phyloP scores from a whole-genome alignment of 2,329 filamentous ascomycete genomes.

The Penicillium sp. region DNA sequence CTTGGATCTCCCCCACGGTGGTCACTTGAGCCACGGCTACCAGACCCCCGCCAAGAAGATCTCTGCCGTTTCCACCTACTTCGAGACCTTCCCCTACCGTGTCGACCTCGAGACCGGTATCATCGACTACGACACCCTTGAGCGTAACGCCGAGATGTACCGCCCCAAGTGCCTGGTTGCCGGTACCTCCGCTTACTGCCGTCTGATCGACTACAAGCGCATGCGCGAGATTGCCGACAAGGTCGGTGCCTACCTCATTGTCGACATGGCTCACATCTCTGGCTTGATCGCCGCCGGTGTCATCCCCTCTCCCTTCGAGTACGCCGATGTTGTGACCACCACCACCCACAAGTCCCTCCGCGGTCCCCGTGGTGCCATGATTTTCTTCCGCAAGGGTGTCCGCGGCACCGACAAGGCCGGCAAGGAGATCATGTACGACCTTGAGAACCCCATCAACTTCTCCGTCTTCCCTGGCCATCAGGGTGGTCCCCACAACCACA shows the following conservation, averaged over 20 bases:
- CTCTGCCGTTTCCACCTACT: slow-evolving; percentile 98
- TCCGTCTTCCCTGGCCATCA: slow-evolving; percentile 98
- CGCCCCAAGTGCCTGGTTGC: slow-evolving; percentile 94
- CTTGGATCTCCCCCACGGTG: slow-evolving; percentile 91
- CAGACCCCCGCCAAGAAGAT: slow-evolving; percentile 93
- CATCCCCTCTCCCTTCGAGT: slow-evolving; percentile 81
- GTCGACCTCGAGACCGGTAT: slow-evolving; percentile 84
- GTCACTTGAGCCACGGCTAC: slow-evolving; percentile 94
- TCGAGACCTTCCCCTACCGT: slow-evolving; percentile 94
- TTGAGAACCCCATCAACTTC: slow-evolving; percentile 89
- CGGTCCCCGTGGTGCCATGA: slow-evolving; percentile 92
- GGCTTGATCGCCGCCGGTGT: slow-evolving; percentile 90
- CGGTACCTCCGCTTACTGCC: slow-evolving; percentile 92
- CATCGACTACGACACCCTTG: slow-evolving; percentile 91
- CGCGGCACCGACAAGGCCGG: slow-evolving; percentile 82
- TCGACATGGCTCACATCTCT: slow-evolving; percentile 97
- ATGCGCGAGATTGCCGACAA: slow-evolving; percentile 91
- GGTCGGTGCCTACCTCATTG: slow-evolving; percentile 84
- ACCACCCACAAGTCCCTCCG: slow-evolving; percentile 97
- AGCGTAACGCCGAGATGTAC: slow-evolving; percentile 82
- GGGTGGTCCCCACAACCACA: slow-evolving; percentile 97
- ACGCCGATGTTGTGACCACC: slow-evolving; percentile 92
- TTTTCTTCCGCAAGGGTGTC: slow-evolving; percentile 95
- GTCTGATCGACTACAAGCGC: slow-evolving; percentile 88
- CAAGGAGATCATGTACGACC: slow-evolving; percentile 79